Evolutionary conservation across 2,329 filamentous ascomycete species (phyloP).

Genomic region (Xylariaceae sp.): DNA sequence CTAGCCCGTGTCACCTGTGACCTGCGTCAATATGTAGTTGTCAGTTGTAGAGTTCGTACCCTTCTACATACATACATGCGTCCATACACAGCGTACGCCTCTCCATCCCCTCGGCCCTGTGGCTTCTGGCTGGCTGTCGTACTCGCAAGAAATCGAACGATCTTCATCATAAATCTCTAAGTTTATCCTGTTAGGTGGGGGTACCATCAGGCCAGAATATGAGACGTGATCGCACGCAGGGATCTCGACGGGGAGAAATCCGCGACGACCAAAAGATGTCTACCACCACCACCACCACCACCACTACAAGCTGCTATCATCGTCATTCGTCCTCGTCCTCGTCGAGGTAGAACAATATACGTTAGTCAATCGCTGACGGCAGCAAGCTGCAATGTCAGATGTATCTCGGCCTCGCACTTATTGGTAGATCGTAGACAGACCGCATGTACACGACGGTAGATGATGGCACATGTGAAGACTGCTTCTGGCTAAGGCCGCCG

Average conservation of each 20-base stretch:
- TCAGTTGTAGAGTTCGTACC: not conserved
- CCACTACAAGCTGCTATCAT: not conserved
- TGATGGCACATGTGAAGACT: constrained; percentile 16
- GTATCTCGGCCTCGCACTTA: constrained; percentile 1
- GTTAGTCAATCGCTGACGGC: not conserved
- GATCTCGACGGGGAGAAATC: constrained; percentile 16
- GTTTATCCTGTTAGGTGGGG: constrained; percentile 19
- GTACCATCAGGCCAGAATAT: constrained; percentile 20
- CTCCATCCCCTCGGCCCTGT: constrained; percentile 22
- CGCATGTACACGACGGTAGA: not conserved
- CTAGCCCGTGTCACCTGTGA: not conserved
- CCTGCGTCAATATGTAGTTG: not conserved
- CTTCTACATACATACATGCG: not conserved
- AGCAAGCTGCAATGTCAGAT: constrained; percentile 3
- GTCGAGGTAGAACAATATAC: not conserved
- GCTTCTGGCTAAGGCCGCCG: constrained; percentile 29
- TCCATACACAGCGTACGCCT: too few relatives aligned
- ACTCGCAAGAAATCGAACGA: constrained; percentile 19
- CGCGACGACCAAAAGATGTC: constrained; percentile 3
- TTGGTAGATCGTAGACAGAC: not conserved
- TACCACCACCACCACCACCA: not conserved
- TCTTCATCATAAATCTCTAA: constrained; percentile 23
- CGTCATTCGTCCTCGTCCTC: constrained; percentile 14
- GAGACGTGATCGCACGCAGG: constrained; percentile 29
- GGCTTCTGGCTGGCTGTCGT: not conserved